Base-by-base conservation (phyloP, 306 rosid genomes). In the Trifolium dubium region DNA sequence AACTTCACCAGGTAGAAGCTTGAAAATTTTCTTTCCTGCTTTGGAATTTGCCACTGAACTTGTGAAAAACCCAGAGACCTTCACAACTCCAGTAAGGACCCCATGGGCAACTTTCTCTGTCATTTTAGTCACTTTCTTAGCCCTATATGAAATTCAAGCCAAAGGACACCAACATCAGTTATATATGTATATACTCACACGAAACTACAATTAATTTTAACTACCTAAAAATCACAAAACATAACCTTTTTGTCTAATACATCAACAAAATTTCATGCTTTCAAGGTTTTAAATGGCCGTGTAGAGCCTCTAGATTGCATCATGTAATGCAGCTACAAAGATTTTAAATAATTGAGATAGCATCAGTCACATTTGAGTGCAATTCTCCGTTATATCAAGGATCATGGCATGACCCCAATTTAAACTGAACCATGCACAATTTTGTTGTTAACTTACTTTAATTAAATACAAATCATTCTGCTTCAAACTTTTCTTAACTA, bases 41-140 rank as follows among this genome's bases (percentile, higher is more conserved):
- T 66, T 86, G 18, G 98, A 85, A 76, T 89, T 94, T 10, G 81
- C 93, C 77, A 92, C 69, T 32, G 93, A 80, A 76, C 92, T 81
- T 29, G 93, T 83, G 54, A 91, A 91, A 67, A 84, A 84, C 29
- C 97, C 98, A 44, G 97, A 84, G 35, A 93, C 98, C 70, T 85
- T 91, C 64, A 89, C 83, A 9, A 89, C 96, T 73, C 99, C 99
- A 59, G 88, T 80, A 64, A 95, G 98, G 17, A 95, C 92, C 56
- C 99, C 93, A 17, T 14, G 78, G 8, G 99, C 98, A 51, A 92
- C 99, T 79, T 71, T 95, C 85, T 95, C 93, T 12, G 98, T 86
- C 95, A 86, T 88, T 81, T 74, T 85, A 78, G 92, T 90, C 62
- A 95, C 89, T 79, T 58, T 76, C 92, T 92, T 95, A 75, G 83